Evolutionary conservation across 1,284 basidiomycete genomes (phyloP).

Genomic region (Apiotrichum laibachii): DNA sequence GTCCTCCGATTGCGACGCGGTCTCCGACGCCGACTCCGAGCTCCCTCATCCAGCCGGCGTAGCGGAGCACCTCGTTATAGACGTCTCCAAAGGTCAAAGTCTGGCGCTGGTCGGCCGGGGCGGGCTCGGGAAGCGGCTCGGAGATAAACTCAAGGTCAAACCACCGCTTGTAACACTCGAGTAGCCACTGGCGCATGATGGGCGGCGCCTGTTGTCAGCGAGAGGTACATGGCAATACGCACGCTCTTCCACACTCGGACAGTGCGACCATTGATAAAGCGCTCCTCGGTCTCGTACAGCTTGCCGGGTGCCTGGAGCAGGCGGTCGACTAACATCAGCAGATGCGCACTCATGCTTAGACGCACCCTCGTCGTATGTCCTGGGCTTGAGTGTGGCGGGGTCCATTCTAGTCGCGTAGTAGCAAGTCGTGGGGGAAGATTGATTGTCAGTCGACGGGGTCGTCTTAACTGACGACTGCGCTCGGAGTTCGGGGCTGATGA

Average conservation of each 20-base stretch:
- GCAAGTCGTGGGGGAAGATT: too few relatives aligned
- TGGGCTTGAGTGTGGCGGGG: not conserved
- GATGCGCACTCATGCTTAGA: not conserved
- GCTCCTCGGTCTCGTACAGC: conserved; percentile 40
- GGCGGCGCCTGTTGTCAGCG: conserved; percentile 25
- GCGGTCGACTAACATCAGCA: conserved; percentile 29
- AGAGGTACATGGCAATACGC: conserved; percentile 5
- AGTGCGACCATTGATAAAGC: conserved; percentile 25
- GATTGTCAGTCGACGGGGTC: too few relatives aligned
- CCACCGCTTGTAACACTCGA: conserved; percentile 10
- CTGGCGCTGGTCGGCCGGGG: not conserved
- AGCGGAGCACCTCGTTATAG: conserved; percentile 19
- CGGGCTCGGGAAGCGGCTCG: conserved; percentile 4
- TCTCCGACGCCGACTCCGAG: conserved; percentile 33
- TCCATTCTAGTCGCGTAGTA: not conserved
- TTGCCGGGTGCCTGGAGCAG: conserved; percentile 37
- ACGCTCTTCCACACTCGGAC: conserved; percentile 42
- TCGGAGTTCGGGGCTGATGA: too few relatives aligned
- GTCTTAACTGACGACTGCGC: too few relatives aligned
- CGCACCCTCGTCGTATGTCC: not conserved
- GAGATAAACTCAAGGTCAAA: not conserved
- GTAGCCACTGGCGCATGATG: conserved; percentile 33
- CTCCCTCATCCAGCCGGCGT: conserved; percentile 35
- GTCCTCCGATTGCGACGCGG: conserved; percentile 38
- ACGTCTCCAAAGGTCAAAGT: conserved; percentile 19